Conservation (phyloP, 2,329 filamentous ascomycete genomes). For the Parasarocladium wereldwijsianum region DNA sequence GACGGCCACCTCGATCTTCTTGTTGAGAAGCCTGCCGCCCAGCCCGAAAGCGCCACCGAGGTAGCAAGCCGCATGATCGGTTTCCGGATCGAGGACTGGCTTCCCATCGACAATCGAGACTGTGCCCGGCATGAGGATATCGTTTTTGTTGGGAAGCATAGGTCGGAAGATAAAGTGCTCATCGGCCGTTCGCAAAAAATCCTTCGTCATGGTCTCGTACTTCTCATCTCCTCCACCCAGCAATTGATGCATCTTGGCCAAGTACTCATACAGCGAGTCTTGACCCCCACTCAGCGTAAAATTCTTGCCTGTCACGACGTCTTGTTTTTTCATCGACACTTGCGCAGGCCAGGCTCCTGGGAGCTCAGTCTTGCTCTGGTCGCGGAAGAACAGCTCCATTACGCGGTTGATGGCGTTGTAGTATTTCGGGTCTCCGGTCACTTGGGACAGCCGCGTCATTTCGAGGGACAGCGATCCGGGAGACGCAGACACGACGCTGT, state of each 20-base stretch:
- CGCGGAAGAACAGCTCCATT: slow-evolving; percentile 47
- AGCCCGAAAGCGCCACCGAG: slow-evolving; percentile 54
- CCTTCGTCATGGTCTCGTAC: slow-evolving; percentile 39
- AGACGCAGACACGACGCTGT: slow-evolving; percentile 56
- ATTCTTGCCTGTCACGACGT: slow-evolving; percentile 18
- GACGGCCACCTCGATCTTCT: slow-evolving; percentile 29
- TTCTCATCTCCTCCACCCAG: slow-evolving; percentile 43
- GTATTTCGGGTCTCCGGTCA: slow-evolving; percentile 55
- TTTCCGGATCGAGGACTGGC: slow-evolving; percentile 24
- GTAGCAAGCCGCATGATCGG: slow-evolving; percentile 38
- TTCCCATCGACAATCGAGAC: slow-evolving; percentile 22
- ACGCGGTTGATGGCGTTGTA: slow-evolving; percentile 61
- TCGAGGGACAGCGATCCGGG: slow-evolving; percentile 65
- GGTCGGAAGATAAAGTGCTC: slow-evolving; percentile 55
- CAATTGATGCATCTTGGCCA: slow-evolving; percentile 48
- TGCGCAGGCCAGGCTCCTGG: slow-evolving; percentile 61
- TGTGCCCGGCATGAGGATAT: slow-evolving; percentile 47
- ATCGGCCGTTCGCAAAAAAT: slow-evolving; percentile 43
- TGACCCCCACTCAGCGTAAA: slow-evolving; percentile 36
- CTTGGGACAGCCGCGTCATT: slow-evolving; percentile 67
- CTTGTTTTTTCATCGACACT: slow-evolving; percentile 42
- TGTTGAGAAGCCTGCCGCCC: slow-evolving; percentile 41
- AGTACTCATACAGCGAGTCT: slow-evolving; percentile 45
- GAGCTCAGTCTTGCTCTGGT: slow-evolving; percentile 51
- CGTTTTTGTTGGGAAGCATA: slow-evolving; percentile 42